A percentile compares a stretch with the other conserved stretches of the same genome.
Conservation (phyloP, 2,329 filamentous ascomycete species). For the Tolypocladium pustulatum region DNA sequence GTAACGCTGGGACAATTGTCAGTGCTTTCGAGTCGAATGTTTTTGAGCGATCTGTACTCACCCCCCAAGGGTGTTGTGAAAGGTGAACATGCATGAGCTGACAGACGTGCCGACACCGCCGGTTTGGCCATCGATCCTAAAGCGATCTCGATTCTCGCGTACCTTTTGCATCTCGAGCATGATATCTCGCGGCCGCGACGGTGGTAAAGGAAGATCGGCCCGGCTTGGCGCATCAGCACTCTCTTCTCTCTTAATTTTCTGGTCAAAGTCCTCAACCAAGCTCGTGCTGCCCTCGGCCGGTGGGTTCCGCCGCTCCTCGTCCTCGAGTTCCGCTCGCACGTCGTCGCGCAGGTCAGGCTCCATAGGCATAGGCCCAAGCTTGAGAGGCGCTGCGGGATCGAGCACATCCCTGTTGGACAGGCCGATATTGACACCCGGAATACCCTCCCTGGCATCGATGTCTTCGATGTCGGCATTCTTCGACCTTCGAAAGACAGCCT, state of each 20-base stretch:
- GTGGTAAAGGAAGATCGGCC: constrained; percentile 73
- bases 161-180: constrained; percentile 91
- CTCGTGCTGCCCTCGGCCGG: constrained; percentile 60
- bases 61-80: constrained; percentile 92
- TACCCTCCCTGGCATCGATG: constrained; percentile 52
- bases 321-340: constrained; percentile 75
- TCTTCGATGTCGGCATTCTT: constrained; percentile 54
- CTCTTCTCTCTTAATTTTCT: constrained; percentile 81
- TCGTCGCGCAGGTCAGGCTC: constrained; percentile 76
- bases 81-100: constrained; percentile 95
- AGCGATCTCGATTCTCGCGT: constrained; percentile 84
- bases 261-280: constrained; percentile 79
- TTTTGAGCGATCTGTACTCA: constrained; percentile 30
- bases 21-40: not conserved
- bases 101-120: constrained; percentile 74
- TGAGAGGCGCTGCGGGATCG: constrained; percentile 48
- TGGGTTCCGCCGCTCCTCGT: constrained; percentile 71
- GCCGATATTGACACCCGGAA: constrained; percentile 52
- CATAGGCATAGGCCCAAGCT: constrained; percentile 73
- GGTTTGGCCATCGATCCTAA: constrained; percentile 75
- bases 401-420: constrained; percentile 50
- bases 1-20: constrained; percentile 50
- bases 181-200: constrained; percentile 81
- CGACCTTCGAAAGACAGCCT: constrained; percentile 45
- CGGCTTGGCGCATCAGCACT: constrained; percentile 72